Evolutionary conservation across 1,284 basidiomycete genomes (phyloP), one percentile per base, ranked within the genome.

Genomic region (Boletellus deceptivus): DNA sequence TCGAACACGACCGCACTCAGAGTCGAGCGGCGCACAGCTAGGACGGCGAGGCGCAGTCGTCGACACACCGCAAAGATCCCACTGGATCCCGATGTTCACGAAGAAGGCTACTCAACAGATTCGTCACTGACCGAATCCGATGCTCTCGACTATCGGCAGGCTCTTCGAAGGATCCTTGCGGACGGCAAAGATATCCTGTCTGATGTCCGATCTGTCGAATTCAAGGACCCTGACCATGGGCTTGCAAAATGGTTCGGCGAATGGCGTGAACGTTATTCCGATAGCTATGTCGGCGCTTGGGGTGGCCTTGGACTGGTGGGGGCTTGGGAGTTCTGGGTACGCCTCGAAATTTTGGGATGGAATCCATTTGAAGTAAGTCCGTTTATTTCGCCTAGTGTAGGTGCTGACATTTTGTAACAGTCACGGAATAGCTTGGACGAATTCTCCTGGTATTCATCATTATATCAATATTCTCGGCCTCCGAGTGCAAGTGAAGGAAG

Each of bases 251-350:
- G 88, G 70, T 98, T 96, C 71, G 82, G 78, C 8, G 79, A 80
- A 42, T 98, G 94, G 94, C 77, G 91, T 42, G 73, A 78, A 47
- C 75, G 74, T 55, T 93, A 88, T 60, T 73, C 75, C 11, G 93
- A 98, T 54, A 92, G 84, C 55, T 98, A 97, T 71, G 73, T 79
- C 3, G 85, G 87, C 43, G 94, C 94, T 4, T 98, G 90, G 82
- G 94, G 93, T 43, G 91, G 92, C 3, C 73, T 97, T 41, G 91
- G 89, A 1, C 79, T 96, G 50, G 86, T 96, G 0, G 87, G 89
- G 52, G 91, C 91, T 35, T 98, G 95, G 94, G 94, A 97, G 70
- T 97, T 96, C 68, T 98, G 93, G 93, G 84, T 84, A 18, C 76
- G 93, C 47, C 73, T 93, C 44, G 95, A 98, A 70, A 79, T 89